Conservation (phyloP, 202 grass and related monocot genomes). For the Bolboschoenoplectus hybrid region DNA sequence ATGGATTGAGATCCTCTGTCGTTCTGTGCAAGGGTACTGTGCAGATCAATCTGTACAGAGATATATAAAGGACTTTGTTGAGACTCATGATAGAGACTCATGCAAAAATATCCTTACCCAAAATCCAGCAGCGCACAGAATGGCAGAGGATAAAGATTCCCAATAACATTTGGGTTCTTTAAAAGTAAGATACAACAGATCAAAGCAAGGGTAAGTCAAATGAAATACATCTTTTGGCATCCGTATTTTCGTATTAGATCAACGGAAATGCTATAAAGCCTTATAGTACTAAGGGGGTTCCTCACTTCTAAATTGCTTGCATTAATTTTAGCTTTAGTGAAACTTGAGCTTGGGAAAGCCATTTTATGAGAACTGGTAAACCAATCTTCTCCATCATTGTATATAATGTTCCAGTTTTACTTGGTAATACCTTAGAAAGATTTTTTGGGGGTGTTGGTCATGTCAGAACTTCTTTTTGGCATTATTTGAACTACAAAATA, state of each 20-base stretch:
- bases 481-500: conserved; percentile 6
- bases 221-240: neutral
- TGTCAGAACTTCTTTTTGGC: neutral
- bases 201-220: neutral
- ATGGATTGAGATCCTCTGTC: neutral
- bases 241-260: neutral
- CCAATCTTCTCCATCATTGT: neutral
- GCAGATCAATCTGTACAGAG: neutral
- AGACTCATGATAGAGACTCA: neutral
- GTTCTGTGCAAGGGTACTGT: neutral
- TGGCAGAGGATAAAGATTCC: neutral
- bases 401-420: neutral
- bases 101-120: neutral
- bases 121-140: neutral
- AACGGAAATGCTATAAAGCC: neutral
- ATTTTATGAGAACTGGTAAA: neutral
- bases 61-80: neutral
- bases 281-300: neutral
- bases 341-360: neutral
- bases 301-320: conserved; percentile 17
- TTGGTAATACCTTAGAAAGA: neutral
- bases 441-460: neutral
- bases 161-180: neutral
- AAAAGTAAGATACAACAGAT: neutral
- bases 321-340: neutral